Base-by-base conservation (phyloP, 768 basidiomycete genomes). In the Podaxis sp. region DNA sequence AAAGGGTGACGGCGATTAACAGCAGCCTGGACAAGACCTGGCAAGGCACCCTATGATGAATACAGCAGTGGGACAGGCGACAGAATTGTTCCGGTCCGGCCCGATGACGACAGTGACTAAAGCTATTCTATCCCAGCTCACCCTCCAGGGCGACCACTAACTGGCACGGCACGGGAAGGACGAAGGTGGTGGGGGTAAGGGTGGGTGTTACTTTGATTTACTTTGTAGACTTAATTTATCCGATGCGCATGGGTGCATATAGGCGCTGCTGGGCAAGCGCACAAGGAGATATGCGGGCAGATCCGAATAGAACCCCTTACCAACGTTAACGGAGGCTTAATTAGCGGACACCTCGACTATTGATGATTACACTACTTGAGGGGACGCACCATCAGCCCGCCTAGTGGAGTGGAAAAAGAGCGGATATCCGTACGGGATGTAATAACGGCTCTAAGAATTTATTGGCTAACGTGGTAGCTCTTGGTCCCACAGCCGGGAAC, bases 381-480 rank as follows among this genome's bases (percentile, higher is more conserved):
- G 23, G 7, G 28, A 48, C 47, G 35, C 7, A 57, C 23, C 48
- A 51, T n/a, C 48, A 16, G 16, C 21, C 42, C 59, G 50, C 21
- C 36, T 46, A 35, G 44, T 28, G 50, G 51, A 63, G 67, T 65
- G 69, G 69, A 67, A 54, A 62, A 67, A 68, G 65, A 70, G 66
- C 69, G 68, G 69, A 66, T 47, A 54, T 66, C 66, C 68, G 68
- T 64, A 65, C 35, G 61, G 40, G 53, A 63, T 40, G 54, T 55
- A 59, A 56, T 61, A 51, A 61, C 62, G 64, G 66, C 21, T 36
- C 46, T 37, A 35, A 66, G 62, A 61, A 67, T 55, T 48, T 18
- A 50, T 61, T 64, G 65, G 65, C 66, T 69, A 63, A 66, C 63
- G 51, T 62, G 46, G 56, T 61, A 59, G 63, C 54, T 60, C 62